A percentile compares a stretch with the other conserved stretches of the same genome.
Evolutionary conservation across 2,329 filamentous ascomycete species (phyloP).

Genomic region (Arachnopeziza araneosa): DNA sequence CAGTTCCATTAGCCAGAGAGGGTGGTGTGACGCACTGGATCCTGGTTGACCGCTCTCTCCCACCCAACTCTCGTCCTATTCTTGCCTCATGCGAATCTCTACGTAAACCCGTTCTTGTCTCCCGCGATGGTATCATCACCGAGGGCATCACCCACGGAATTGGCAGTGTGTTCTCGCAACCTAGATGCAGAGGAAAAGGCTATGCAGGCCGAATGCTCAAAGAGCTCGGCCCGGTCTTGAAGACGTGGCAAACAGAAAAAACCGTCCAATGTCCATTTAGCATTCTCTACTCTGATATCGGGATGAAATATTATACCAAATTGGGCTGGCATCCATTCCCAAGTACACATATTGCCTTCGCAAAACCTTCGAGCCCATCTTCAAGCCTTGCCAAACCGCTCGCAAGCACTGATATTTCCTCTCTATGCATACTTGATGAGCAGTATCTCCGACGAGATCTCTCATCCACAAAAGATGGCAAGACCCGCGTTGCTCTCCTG

Average conservation of each 20-base stretch:
- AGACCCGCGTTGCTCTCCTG: slow-evolving; percentile 57
- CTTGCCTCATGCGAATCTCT: slow-evolving; percentile 61
- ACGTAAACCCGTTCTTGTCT: slow-evolving; percentile 51
- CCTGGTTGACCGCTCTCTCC: slow-evolving; percentile 43
- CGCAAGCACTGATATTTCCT: slow-evolving; percentile 52
- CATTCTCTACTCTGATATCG: slow-evolving; percentile 81
- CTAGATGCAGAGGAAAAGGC: slow-evolving; percentile 60
- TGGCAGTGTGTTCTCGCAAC: slow-evolving; percentile 72
- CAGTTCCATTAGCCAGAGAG: slow-evolving; percentile 50
- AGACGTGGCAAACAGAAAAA: slow-evolving; percentile 45
- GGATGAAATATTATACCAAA: slow-evolving; percentile 72
- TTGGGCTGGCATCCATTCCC: slow-evolving; percentile 71
- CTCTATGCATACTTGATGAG: slow-evolving; percentile 61
- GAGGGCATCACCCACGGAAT: slow-evolving; percentile 67
- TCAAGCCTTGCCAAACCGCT: slow-evolving; percentile 35
- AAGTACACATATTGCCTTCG: slow-evolving; percentile 65
- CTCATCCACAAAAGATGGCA: slow-evolving; percentile 33
- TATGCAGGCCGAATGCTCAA: slow-evolving; percentile 74
- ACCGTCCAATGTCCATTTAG: slow-evolving; percentile 54
- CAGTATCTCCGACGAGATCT: slow-evolving; percentile 51
- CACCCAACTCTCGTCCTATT: slow-evolving; percentile 43
- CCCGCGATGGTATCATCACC: slow-evolving; percentile 35
- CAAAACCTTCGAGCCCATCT: slow-evolving; percentile 18
- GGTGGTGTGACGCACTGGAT: slow-evolving; percentile 58
- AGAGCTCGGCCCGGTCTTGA: slow-evolving; percentile 53